phyloP scores from a whole-genome alignment of 768 basidiomycete genomes.

The Calocybe gangraenosa region DNA sequence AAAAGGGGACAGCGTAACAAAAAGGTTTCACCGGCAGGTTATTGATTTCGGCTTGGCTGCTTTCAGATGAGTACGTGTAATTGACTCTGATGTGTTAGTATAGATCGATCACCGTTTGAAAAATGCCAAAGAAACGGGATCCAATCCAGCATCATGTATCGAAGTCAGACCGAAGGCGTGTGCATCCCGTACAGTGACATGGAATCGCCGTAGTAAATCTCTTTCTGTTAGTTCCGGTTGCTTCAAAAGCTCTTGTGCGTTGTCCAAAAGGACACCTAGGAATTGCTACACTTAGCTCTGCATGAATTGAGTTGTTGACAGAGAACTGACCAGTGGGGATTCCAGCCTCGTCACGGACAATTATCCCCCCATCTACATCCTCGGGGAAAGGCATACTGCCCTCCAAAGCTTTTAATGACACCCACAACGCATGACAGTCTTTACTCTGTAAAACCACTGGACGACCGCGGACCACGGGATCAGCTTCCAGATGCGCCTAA shows the following conservation, averaged over 20 bases:
- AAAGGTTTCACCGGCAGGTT: conserved; percentile 51
- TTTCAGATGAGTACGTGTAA: conserved; percentile 8
- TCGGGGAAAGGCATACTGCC: conserved; percentile 60
- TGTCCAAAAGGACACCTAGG: conserved; percentile 76
- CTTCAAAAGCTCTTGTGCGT: conserved; percentile 73
- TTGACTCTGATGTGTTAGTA: conserved; percentile 1
- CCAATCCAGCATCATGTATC: conserved; percentile 82
- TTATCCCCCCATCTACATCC: conserved; percentile 73
- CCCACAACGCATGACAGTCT: conserved; percentile 89
- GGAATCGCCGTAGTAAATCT: conserved; percentile 59
- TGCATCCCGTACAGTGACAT: conserved; percentile 61
- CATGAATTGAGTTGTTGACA: conserved; percentile 4
- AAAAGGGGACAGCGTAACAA: not conserved
- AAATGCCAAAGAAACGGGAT: conserved; percentile 66
- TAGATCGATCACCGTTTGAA: conserved; percentile 51
- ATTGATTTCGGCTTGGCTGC: conserved; percentile 57
- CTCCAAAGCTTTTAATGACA: conserved; percentile 59
- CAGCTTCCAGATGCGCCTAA: conserved; percentile 69
- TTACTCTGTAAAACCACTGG: conserved; percentile 79
- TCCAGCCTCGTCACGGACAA: conserved; percentile 63
- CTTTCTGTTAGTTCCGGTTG: conserved; percentile 60
- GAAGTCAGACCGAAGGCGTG: conserved; percentile 72
- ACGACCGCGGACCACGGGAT: conserved; percentile 62
- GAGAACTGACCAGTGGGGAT: conserved; percentile 60
- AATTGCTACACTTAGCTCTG: conserved; percentile 3